Percentiles rank a stretch among this genome's conserved stretches.
Evolutionary conservation across 306 rosid genomes (phyloP).

Genomic region (Benincasa hispida): DNA sequence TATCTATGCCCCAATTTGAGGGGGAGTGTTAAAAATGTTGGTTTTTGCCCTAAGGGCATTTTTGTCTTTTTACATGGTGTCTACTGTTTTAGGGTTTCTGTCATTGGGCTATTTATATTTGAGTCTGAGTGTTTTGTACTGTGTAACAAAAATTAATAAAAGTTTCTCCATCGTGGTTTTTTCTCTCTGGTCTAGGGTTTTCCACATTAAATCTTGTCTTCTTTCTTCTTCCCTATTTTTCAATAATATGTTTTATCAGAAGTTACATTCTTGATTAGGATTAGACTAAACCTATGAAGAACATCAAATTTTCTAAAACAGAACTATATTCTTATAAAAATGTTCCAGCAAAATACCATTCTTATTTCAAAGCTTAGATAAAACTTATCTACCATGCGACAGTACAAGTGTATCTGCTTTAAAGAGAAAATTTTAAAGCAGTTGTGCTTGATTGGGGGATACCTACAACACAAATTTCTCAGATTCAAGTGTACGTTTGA

Average conservation of each 20-base stretch:
- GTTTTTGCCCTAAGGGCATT: too few species aligned
- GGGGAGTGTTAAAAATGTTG: too few species aligned
- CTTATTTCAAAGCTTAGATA: background rate
- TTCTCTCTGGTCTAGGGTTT: too few species aligned
- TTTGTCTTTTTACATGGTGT: too few species aligned
- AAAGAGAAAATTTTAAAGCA: constrained; percentile 20
- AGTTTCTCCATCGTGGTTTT: too few species aligned
- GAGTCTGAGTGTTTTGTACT: too few species aligned
- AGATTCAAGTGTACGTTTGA: background rate
- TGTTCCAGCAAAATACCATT: background rate
- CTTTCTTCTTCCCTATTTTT: too few species aligned
- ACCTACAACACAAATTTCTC: constrained; percentile 37
- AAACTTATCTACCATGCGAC: background rate
- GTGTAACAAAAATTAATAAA: too few species aligned
- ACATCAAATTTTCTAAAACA: background rate
- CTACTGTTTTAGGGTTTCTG: too few species aligned
- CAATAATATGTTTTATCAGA: background rate
- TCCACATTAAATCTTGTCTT: too few species aligned
- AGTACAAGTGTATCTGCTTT: background rate
- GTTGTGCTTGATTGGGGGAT: constrained; percentile 93
- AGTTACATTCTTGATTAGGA: background rate
- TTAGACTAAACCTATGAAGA: background rate
- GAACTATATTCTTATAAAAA: background rate
- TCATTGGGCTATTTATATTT: too few species aligned
- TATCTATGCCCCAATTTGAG: too few species aligned